These are phyloP conservation scores for Leccinum longicurvipes DNA, from an alignment of 768 basidiomycete genomes.

Conservation along the genomic window DNA sequence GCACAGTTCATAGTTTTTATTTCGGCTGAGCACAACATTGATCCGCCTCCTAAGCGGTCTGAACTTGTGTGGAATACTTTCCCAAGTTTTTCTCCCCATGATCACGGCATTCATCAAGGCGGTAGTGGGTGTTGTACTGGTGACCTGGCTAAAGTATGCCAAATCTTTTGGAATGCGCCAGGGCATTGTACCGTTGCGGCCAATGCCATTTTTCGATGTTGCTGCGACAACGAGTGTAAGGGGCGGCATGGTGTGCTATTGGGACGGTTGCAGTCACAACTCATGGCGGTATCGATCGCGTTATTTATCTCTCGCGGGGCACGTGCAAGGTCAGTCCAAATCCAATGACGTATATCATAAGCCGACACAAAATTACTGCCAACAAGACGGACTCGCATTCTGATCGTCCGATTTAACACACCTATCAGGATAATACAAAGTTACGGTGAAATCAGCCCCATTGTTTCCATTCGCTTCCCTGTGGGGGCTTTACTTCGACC, in stretches of 20 bases:
- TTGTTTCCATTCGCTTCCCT: slow-evolving; percentile 80
- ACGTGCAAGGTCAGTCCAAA: too few relatives aligned
- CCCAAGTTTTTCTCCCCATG: slow-evolving; percentile 98
- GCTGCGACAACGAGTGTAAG: slow-evolving; percentile 94
- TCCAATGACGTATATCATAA: too few relatives aligned
- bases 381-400: too few relatives aligned
- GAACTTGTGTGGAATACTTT: slow-evolving; percentile 85
- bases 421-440: neutral
- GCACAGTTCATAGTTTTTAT: slow-evolving; percentile 59
- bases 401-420: too few relatives aligned
- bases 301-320: too few relatives aligned
- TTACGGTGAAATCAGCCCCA: slow-evolving; percentile 45
- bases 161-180: slow-evolving; percentile 90
- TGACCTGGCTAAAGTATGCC: slow-evolving; percentile 87
- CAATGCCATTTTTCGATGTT: slow-evolving; percentile 84
- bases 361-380: neutral
- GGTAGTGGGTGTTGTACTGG: slow-evolving; percentile 53
- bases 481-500: slow-evolving; percentile 79
- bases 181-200: slow-evolving; percentile 68
- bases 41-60: slow-evolving; percentile 71
- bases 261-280: too few relatives aligned
- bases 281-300: too few relatives aligned
- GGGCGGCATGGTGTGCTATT: slow-evolving; percentile 44
- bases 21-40: slow-evolving; percentile 77
- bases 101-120: slow-evolving; percentile 69